A percentile compares a stretch with the other conserved stretches of the same genome.
Evolutionary conservation across 805 yeast species (phyloP).

Genomic region (Metschnikowia matae): DNA sequence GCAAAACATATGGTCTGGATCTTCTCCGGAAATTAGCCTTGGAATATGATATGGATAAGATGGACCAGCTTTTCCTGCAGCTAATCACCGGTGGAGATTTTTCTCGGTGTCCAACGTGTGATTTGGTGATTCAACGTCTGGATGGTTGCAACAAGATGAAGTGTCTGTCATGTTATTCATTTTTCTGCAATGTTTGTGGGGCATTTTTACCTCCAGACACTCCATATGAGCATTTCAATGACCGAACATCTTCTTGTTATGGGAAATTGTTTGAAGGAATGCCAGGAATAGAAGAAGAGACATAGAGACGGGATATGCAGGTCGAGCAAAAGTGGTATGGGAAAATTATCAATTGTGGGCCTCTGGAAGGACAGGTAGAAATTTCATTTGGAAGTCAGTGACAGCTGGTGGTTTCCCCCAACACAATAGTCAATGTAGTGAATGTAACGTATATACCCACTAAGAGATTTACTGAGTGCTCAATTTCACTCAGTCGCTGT

Average conservation of each 20-base stretch:
- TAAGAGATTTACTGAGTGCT: too few species aligned
- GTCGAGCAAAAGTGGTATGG: too few species aligned
- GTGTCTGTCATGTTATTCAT: slow-evolving; percentile 45
- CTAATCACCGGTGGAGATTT: slow-evolving; percentile 42
- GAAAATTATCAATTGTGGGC: too few species aligned
- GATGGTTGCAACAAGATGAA: slow-evolving; percentile 67
- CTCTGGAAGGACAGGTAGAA: too few species aligned
- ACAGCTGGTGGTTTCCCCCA: too few species aligned
- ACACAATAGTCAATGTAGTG: too few species aligned
- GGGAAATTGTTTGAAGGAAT: slow-evolving; percentile 51
- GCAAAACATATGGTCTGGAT: slow-evolving; percentile 43
- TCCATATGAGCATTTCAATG: slow-evolving; percentile 52
- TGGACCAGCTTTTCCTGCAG: slow-evolving; percentile 33
- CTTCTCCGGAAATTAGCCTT: slow-evolving; percentile 39
- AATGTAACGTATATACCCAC: too few species aligned
- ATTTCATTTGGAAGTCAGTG: too few species aligned
- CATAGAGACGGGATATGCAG: neutral
- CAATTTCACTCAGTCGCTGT: too few species aligned
- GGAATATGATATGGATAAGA: slow-evolving; percentile 43
- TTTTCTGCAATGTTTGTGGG: slow-evolving; percentile 58
- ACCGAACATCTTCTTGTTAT: slow-evolving; percentile 41
- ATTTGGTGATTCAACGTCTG: slow-evolving; percentile 44
- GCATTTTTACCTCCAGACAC: slow-evolving; percentile 30
- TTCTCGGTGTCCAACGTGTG: slow-evolving; percentile 52
- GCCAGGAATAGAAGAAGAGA: slow-evolving; percentile 19